These are phyloP conservation scores for Suillus ampliporus DNA, from an alignment of 768 basidiomycete genomes.

Conservation along the genomic window DNA sequence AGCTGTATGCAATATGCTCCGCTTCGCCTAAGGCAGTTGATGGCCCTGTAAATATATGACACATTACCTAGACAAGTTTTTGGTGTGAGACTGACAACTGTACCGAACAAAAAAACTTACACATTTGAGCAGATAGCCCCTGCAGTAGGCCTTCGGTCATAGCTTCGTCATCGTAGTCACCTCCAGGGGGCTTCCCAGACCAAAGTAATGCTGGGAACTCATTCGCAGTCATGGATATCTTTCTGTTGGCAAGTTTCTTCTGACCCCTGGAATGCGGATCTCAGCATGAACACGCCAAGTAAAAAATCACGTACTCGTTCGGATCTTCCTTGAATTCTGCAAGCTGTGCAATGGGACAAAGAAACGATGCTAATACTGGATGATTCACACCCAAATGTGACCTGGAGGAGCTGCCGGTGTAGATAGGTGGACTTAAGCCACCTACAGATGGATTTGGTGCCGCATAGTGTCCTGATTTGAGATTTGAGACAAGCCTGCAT, in stretches of 20 bases:
- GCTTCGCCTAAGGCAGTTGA: conserved; percentile 10
- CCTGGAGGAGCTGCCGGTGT: not conserved
- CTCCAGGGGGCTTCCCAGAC: conserved; percentile 8
- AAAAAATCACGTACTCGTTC: not conserved
- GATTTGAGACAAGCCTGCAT: conserved; percentile 1
- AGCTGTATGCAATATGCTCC: conserved; percentile 12
- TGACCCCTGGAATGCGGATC: not conserved
- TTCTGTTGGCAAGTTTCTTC: conserved; percentile 1
- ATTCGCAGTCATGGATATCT: not conserved
- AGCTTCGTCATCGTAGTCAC: not conserved
- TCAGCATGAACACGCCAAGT: not conserved
- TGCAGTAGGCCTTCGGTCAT: not conserved
- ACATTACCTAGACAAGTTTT: conserved; percentile 1
- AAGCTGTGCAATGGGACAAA: not conserved
- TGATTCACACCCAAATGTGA: conserved; percentile 11
- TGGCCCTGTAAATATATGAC: conserved; percentile 16
- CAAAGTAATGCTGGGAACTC: conserved; percentile 13
- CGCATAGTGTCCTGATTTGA: not conserved
- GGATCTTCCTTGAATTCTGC: conserved; percentile 1
- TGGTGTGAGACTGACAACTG: not conserved
- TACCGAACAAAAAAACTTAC: conserved; percentile 5
- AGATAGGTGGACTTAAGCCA: conserved; percentile 2
- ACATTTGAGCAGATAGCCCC: not conserved
- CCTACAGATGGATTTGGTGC: not conserved
- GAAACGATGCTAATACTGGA: not conserved